phyloP scores from a whole-genome alignment of 208 protist genomes.

The Tetramitus jugosus region DNA sequence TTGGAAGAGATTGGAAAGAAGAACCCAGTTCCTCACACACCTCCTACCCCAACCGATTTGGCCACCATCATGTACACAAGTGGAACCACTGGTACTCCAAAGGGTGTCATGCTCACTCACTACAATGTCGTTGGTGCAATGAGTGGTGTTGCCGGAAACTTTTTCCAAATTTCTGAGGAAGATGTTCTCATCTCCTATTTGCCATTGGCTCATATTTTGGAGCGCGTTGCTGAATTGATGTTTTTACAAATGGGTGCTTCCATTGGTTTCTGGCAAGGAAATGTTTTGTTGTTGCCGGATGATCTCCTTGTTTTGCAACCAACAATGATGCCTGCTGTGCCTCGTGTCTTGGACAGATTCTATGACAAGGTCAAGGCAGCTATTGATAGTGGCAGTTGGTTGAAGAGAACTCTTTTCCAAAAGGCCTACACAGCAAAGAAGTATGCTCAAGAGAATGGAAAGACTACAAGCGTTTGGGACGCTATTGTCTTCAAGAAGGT shows the following conservation, averaged over 20 bases:
- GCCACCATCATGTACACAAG: slow-evolving; percentile 22
- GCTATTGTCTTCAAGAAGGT: slow-evolving; percentile 30
- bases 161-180: neutral
- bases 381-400: neutral
- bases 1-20: neutral
- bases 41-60: neutral
- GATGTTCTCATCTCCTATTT: slow-evolving; percentile 20
- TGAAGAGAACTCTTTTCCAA: neutral
- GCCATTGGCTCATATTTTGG: slow-evolving; percentile 27
- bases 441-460: neutral
- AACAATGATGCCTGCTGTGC: slow-evolving; percentile 19
- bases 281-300: slow-evolving; percentile 4
- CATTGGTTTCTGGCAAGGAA: slow-evolving; percentile 1
- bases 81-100: slow-evolving; percentile 24
- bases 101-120: slow-evolving; percentile 12
- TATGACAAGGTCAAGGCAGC: neutral
- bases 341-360: slow-evolving; percentile 23
- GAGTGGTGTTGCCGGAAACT: neutral
- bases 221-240: slow-evolving; percentile 9
- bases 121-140: slow-evolving; percentile 9
- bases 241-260: neutral
- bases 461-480: slow-evolving; percentile 30
- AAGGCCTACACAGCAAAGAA: neutral
- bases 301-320: slow-evolving; percentile 13
- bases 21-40: neutral